These are phyloP conservation scores for Zizania palustris DNA, from an alignment of 202 grass and related monocot species.

Conservation along the genomic window DNA sequence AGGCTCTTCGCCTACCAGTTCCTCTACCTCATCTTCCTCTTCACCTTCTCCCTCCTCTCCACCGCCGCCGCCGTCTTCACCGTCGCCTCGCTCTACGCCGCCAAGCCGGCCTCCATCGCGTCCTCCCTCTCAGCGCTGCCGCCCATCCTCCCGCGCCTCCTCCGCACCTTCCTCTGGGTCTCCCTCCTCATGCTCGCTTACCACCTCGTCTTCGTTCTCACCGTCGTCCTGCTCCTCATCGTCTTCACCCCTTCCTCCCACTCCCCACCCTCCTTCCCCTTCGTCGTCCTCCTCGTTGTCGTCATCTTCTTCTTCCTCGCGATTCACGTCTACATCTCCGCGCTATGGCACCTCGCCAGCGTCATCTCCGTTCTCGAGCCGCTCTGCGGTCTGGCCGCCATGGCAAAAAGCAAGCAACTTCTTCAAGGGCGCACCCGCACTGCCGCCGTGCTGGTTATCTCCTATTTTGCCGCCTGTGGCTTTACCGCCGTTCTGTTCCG, in stretches of 20 bases:
- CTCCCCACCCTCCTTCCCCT: conserved; percentile 13
- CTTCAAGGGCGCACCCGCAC: conserved; percentile 63
- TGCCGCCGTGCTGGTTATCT: conserved; percentile 60
- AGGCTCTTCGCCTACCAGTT: conserved; percentile 78
- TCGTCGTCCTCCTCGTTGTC: conserved; percentile 51
- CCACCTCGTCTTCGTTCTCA: conserved; percentile 60
- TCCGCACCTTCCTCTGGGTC: conserved; percentile 90
- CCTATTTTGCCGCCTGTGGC: conserved; percentile 78
- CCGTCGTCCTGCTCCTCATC: conserved; percentile 60
- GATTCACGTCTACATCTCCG: conserved; percentile 92
- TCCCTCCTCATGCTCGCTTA: conserved; percentile 84
- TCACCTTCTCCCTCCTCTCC: conserved; percentile 96
- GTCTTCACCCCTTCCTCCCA: conserved; percentile 20
- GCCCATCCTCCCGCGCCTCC: conserved; percentile 75
- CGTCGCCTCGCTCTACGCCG: conserved; percentile 90
- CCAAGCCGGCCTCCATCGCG: conserved; percentile 73
- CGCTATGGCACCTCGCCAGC: conserved; percentile 96
- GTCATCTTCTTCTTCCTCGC: conserved; percentile 70
- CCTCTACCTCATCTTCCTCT: conserved; percentile 83
- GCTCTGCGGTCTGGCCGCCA: conserved; percentile 75
- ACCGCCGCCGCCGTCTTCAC: conserved; percentile 87
- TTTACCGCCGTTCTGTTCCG: conserved; percentile 65
- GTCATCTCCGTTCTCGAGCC: conserved; percentile 95
- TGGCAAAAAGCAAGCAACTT: conserved; percentile 83
- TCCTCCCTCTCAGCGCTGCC: conserved; percentile 69